Evolutionary conservation across 1,284 basidiomycete genomes (phyloP).

Genomic region (Termitomyces sp.): DNA sequence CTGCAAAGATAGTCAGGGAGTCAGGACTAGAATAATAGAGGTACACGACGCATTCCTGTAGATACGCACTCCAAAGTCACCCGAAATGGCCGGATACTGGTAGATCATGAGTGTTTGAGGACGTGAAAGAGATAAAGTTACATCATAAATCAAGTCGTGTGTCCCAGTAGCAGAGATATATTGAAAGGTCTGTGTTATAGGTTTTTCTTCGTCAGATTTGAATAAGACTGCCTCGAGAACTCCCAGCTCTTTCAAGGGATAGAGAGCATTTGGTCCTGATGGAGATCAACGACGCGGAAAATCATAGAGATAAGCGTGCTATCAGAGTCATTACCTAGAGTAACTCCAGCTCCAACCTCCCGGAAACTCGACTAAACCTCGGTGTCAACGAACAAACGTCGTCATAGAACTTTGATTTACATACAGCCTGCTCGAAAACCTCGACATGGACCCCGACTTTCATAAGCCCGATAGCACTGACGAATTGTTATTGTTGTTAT

Average conservation of each 20-base stretch:
- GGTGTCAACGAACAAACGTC: neutral
- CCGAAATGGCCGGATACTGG: slow-evolving; percentile 32
- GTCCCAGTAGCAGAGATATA: slow-evolving; percentile 38
- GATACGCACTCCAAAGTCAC: slow-evolving; percentile 35
- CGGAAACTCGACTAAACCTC: slow-evolving; percentile 28
- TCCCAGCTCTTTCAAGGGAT: slow-evolving; percentile 39
- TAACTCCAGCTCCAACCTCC: slow-evolving; percentile 51
- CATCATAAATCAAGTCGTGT: slow-evolving; percentile 44
- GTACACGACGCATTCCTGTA: slow-evolving; percentile 29
- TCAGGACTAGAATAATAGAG: neutral
- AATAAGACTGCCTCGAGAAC: slow-evolving; percentile 36
- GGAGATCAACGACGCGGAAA: neutral
- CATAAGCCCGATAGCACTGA: slow-evolving; percentile 36
- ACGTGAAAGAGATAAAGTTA: slow-evolving; percentile 15
- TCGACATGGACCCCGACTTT: slow-evolving; percentile 39
- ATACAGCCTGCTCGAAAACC: slow-evolving; percentile 48
- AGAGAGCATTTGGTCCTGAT: slow-evolving; percentile 46
- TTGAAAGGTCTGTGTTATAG: slow-evolving; percentile 29
- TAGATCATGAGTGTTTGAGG: neutral
- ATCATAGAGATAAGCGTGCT: neutral
- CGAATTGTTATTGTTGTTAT: neutral
- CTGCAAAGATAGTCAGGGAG: slow-evolving; percentile 22
- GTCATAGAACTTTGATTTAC: slow-evolving; percentile 17
- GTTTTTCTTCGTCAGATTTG: slow-evolving; percentile 29
- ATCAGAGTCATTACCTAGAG: slow-evolving; percentile 32